phyloP scores from a whole-genome alignment of 106 monocot genomes.

The Chionographis japonica region DNA sequence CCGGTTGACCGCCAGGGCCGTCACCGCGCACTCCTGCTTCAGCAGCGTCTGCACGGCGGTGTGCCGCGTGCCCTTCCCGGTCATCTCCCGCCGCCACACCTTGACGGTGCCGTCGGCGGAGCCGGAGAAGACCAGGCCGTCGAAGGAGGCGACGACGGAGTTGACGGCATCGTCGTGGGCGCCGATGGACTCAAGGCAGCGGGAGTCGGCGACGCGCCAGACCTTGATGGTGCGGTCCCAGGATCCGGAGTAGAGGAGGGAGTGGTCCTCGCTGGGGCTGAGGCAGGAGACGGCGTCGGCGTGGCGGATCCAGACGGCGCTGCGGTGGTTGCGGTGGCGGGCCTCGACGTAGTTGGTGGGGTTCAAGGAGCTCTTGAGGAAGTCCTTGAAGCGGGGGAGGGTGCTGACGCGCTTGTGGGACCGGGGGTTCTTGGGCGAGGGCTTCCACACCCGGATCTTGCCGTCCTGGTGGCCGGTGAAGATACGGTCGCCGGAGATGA shows the following conservation, averaged over 20 bases:
- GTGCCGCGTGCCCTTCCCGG: slow-evolving; percentile 25
- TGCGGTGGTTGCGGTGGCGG: slow-evolving; percentile 16
- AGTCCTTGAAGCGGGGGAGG: slow-evolving; percentile 41
- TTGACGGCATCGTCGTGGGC: slow-evolving; percentile 68
- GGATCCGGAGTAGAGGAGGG: slow-evolving; percentile 62
- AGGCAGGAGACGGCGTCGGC: slow-evolving; percentile 54
- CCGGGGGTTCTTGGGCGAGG: slow-evolving; percentile 19
- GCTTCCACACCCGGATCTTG: slow-evolving; percentile 50
- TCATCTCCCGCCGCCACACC: slow-evolving; percentile 48
- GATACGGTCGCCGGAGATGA: slow-evolving; percentile 41
- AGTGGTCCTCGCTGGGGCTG: slow-evolving; percentile 34
- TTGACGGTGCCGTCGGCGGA: slow-evolving; percentile 73
- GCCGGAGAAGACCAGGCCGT: slow-evolving; percentile 53
- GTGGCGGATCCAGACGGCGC: slow-evolving; percentile 43
- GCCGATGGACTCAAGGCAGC: slow-evolving; percentile 47
- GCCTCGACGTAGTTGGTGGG: slow-evolving; percentile 64
- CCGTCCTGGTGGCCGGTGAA: slow-evolving; percentile 76
- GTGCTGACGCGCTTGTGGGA: slow-evolving; percentile 25
- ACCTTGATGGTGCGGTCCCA: slow-evolving; percentile 71
- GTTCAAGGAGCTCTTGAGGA: slow-evolving; percentile 40
- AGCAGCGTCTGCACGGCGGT: slow-evolving; percentile 28
- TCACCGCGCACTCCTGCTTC: slow-evolving; percentile 51
- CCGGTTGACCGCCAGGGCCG: slow-evolving; percentile 39
- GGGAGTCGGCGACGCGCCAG: slow-evolving; percentile 56
- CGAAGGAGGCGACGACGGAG: slow-evolving; percentile 34